phyloP scores from a whole-genome alignment of 345 rosid genomes.

The Rhodomyrtus tomentosa region DNA sequence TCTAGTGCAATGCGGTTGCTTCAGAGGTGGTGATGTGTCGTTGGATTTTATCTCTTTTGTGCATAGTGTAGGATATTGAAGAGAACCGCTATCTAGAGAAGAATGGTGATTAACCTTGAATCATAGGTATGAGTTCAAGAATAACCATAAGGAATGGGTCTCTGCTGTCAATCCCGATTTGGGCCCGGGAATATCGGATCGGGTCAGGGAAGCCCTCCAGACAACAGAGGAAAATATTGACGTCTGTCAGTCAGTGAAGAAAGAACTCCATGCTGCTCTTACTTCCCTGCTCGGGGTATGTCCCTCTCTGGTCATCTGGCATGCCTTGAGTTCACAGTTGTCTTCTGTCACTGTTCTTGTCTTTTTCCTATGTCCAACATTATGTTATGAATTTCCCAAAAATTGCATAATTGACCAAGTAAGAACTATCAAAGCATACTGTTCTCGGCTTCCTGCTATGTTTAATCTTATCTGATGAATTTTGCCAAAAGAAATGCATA shows the following conservation, averaged over 20 bases:
- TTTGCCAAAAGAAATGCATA: neutral
- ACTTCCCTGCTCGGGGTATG: slow-evolving; percentile 58
- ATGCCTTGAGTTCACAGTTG: neutral
- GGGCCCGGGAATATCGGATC: slow-evolving; percentile 58
- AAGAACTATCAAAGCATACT: neutral
- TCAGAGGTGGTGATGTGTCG: slow-evolving; percentile 31
- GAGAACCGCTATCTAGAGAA: neutral
- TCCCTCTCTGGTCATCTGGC: neutral
- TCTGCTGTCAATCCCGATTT: slow-evolving; percentile 50
- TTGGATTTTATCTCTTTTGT: neutral
- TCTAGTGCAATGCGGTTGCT: slow-evolving; percentile 63
- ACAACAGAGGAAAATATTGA: slow-evolving; percentile 38
- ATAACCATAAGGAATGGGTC: slow-evolving; percentile 66
- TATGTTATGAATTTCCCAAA: neutral
- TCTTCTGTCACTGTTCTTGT: neutral
- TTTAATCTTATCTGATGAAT: too few relatives aligned
- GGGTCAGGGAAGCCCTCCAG: slow-evolving; percentile 50
- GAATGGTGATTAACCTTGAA: neutral
- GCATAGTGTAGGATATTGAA: neutral
- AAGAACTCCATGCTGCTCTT: slow-evolving; percentile 47
- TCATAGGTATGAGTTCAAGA: slow-evolving; percentile 74
- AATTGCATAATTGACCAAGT: neutral
- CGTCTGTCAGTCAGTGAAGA: slow-evolving; percentile 29
- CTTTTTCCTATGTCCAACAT: neutral
- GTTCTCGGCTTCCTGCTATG: too few relatives aligned